These are phyloP conservation scores for Scortechinia acanthostroma DNA, from an alignment of 2,329 filamentous ascomycete species.

Conservation along the genomic window DNA sequence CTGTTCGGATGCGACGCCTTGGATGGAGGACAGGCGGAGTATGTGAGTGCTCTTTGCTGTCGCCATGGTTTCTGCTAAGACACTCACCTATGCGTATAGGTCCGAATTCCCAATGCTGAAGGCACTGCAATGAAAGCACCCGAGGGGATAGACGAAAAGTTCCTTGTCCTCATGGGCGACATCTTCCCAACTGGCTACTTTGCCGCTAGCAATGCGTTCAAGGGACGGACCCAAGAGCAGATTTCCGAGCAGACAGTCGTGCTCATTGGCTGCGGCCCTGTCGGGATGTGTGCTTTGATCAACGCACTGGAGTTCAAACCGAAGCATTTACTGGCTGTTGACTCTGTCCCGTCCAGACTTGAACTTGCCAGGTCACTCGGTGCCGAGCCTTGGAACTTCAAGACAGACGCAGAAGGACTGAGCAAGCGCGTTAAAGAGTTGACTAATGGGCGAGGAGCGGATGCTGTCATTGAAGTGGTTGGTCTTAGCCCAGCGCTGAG, in stretches of 20 bases:
- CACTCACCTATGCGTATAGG: no score
- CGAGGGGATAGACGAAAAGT: slow-evolving; percentile 62
- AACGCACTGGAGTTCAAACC: slow-evolving; percentile 72
- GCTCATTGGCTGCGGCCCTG: slow-evolving; percentile 76
- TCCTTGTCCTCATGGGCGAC: slow-evolving; percentile 81
- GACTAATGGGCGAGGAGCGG: slow-evolving; percentile 75
- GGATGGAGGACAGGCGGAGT: slow-evolving; percentile 78
- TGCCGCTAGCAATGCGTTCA: slow-evolving; percentile 72
- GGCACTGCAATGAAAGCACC: slow-evolving; percentile 73
- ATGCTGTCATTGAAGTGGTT: slow-evolving; percentile 76
- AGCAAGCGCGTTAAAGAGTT: slow-evolving; percentile 64
- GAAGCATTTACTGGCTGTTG: slow-evolving; percentile 71
- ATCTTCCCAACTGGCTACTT: slow-evolving; percentile 87
- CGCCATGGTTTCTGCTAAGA: no score
- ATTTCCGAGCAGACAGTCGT: slow-evolving; percentile 66
- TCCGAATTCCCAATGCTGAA: slow-evolving; percentile 71
- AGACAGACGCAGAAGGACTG: slow-evolving; percentile 57
- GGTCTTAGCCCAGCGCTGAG: slow-evolving; percentile 62
- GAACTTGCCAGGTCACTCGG: slow-evolving; percentile 68
- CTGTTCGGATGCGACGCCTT: slow-evolving; percentile 66
- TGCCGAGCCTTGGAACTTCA: slow-evolving; percentile 77
- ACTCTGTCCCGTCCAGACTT: slow-evolving; percentile 70
- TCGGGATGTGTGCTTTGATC: slow-evolving; percentile 77
- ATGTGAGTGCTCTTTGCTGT: no score
- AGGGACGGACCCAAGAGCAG: slow-evolving; percentile 45